phyloP scores from a whole-genome alignment of 1,284 basidiomycete species.

The Rhodotorula sp. region DNA sequence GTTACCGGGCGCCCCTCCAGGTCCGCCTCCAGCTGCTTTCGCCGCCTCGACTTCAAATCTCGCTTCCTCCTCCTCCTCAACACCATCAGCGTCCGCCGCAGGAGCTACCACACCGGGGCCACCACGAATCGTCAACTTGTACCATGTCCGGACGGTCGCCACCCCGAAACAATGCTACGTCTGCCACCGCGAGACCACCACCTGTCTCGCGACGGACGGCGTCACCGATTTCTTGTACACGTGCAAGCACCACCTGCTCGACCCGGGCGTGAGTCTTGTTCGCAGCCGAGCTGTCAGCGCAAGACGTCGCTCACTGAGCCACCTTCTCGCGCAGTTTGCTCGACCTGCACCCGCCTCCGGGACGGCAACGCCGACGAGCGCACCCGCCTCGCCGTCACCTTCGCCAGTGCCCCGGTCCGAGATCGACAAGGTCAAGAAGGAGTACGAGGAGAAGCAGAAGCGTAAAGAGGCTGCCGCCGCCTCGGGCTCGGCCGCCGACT shows the following conservation, averaged over 20 bases:
- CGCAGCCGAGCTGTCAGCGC: neutral
- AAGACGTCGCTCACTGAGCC: no score
- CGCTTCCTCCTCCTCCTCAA: neutral
- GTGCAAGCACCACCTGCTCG: slow-evolving; percentile 27
- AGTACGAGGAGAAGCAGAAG: slow-evolving; percentile 38
- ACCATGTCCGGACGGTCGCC: slow-evolving; percentile 22
- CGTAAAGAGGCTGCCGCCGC: neutral
- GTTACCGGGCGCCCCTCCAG: neutral
- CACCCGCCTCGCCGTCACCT: slow-evolving; percentile 2
- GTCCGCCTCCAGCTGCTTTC: neutral
- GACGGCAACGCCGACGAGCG: neutral
- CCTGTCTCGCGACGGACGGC: slow-evolving; percentile 32
- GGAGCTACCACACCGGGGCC: slow-evolving; percentile 10
- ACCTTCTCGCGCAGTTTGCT: slow-evolving; percentile 23
- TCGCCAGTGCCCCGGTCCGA: slow-evolving; percentile 27
- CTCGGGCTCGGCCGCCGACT: neutral
- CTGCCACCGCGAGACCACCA: slow-evolving; percentile 30
- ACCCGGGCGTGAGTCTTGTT: slow-evolving; percentile 30
- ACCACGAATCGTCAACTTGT: slow-evolving; percentile 31
- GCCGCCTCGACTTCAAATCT: neutral
- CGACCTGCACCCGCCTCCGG: slow-evolving; percentile 20
- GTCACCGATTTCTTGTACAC: slow-evolving; percentile 35
- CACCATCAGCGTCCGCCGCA: neutral
- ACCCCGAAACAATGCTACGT: slow-evolving; percentile 32
- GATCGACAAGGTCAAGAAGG: slow-evolving; percentile 37